phyloP scores from a whole-genome alignment of 1,139 yeast genomes.

The Nadsonia commutata region DNA sequence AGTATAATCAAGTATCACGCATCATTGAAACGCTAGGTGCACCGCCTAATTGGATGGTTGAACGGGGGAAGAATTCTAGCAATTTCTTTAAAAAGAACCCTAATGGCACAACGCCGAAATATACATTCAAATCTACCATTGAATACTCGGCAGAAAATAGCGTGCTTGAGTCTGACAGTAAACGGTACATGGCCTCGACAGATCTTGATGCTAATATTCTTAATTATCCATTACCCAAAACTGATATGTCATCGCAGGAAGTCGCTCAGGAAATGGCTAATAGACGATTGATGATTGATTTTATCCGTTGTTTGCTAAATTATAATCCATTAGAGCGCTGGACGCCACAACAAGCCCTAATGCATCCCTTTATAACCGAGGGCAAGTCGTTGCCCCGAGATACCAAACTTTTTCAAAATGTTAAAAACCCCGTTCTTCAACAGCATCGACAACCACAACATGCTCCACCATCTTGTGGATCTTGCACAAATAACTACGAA shows the following conservation, averaged over 20 bases:
- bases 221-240: slow-evolving; percentile 61
- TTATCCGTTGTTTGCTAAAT: slow-evolving; percentile 61
- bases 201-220: slow-evolving; percentile 58
- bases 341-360: slow-evolving; percentile 90
- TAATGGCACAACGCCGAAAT: slow-evolving; percentile 24
- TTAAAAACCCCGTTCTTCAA: no score
- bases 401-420: no score
- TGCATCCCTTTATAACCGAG: slow-evolving; percentile 74
- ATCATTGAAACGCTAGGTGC: slow-evolving; percentile 70
- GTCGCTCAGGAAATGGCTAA: slow-evolving; percentile 49
- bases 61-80: slow-evolving; percentile 74
- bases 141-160: slow-evolving; percentile 45
- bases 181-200: slow-evolving; percentile 70
- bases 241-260: slow-evolving; percentile 48
- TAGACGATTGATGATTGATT: slow-evolving; percentile 59
- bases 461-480: no score
- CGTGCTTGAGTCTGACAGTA: slow-evolving; percentile 60
- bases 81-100: slow-evolving; percentile 45
- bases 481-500: no score
- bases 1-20: slow-evolving; percentile 75
- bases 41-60: slow-evolving; percentile 95
- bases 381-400: no score
- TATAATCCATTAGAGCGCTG: slow-evolving; percentile 87
- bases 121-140: slow-evolving; percentile 39
- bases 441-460: no score